These are phyloP conservation scores for Plasmodium coatneyi DNA, from an alignment of 169 alveolate genomes.

Conservation along the genomic window DNA sequence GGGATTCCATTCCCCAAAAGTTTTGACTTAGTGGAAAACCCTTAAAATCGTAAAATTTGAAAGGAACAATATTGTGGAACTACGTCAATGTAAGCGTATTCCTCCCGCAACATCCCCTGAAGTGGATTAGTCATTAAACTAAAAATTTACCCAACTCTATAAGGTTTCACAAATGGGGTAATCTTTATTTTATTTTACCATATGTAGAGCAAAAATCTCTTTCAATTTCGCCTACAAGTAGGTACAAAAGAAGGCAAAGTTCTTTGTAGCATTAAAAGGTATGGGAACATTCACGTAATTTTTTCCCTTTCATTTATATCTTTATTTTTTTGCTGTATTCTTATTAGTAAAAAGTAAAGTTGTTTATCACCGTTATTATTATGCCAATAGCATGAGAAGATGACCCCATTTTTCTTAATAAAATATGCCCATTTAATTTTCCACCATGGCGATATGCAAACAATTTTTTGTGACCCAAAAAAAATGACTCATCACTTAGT, in stretches of 20 bases:
- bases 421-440: too few species aligned
- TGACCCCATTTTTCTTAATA: neutral
- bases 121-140: too few species aligned
- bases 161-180: neutral
- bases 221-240: neutral
- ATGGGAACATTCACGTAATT: neutral
- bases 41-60: neutral
- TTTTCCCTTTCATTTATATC: neutral
- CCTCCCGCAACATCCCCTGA: neutral
- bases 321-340: neutral
- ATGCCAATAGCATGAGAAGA: neutral
- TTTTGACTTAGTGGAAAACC: neutral
- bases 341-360: neutral
- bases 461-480: neutral
- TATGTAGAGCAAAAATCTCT: too few species aligned
- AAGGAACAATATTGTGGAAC: too few species aligned
- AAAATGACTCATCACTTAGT: slow-evolving; percentile 76
- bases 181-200: neutral
- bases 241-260: neutral
- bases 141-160: neutral
- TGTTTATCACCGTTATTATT: neutral
- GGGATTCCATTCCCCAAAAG: neutral
- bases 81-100: neutral
- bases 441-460: neutral
- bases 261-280: neutral